Evolutionary conservation across 257 asterid genomes (phyloP).

Genomic region (Rauvolfia tetraphylla): DNA sequence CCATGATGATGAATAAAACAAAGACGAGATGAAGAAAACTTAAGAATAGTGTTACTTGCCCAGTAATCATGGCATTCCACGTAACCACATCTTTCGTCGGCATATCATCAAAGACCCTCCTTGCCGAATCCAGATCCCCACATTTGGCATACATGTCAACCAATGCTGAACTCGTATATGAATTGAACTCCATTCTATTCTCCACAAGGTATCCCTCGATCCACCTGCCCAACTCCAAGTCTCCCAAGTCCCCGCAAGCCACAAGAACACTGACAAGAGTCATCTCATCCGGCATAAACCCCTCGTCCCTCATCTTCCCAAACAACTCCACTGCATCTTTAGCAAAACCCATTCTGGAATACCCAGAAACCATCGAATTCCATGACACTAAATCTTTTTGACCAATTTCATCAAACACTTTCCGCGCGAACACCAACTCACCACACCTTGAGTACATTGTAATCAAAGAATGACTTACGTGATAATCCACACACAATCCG

Average conservation of each 20-base stretch:
- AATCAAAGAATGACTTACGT: constrained; percentile 69
- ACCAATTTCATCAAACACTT: constrained; percentile 73
- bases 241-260: constrained; percentile 79
- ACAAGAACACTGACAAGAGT: constrained; percentile 75
- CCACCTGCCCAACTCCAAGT: constrained; percentile 57
- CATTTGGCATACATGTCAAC: constrained; percentile 79
- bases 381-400: constrained; percentile 74
- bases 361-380: constrained; percentile 84
- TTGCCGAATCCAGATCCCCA: constrained; percentile 70
- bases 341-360: constrained; percentile 58
- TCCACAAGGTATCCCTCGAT: constrained; percentile 45
- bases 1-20: neutral
- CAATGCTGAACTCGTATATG: constrained; percentile 76
- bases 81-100: constrained; percentile 52
- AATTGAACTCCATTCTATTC: constrained; percentile 47
- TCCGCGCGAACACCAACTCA: constrained; percentile 47
- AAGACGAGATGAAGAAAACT: neutral
- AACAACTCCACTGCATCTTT: constrained; percentile 70
- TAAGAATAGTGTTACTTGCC: constrained; percentile 37
- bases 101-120: constrained; percentile 47
- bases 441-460: constrained; percentile 67
- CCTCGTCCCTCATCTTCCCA: constrained; percentile 51
- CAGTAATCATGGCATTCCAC: constrained; percentile 94
- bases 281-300: constrained; percentile 75
- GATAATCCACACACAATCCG: constrained; percentile 63